Conservation (phyloP, 2,329 filamentous ascomycete species). For the Scortechinia acanthostroma region DNA sequence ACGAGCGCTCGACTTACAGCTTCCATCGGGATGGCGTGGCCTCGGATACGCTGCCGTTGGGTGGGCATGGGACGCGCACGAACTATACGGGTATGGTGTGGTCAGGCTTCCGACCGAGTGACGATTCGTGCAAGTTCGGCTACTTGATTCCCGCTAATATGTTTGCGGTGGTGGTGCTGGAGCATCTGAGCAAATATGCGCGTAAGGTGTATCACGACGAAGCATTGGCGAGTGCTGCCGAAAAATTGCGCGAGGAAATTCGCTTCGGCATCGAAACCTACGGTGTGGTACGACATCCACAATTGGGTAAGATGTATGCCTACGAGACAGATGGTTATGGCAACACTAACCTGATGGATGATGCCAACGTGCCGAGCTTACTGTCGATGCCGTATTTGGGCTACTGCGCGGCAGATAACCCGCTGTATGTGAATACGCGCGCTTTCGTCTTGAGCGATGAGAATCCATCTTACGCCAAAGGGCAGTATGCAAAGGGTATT, state of each 20-base stretch:
- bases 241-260: constrained; percentile 50
- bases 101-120: constrained; percentile 87
- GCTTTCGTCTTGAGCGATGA: constrained; percentile 65
- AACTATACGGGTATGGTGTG: constrained; percentile 77
- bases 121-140: constrained; percentile 88
- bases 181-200: constrained; percentile 48
- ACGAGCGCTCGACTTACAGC: constrained; percentile 55
- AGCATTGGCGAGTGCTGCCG: neutral
- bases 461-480: constrained; percentile 84
- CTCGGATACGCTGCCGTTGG: constrained; percentile 81
- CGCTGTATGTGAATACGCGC: constrained; percentile 80
- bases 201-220: too few species aligned
- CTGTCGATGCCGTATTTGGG: constrained; percentile 74
- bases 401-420: constrained; percentile 58
- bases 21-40: constrained; percentile 76
- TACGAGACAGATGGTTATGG: constrained; percentile 86
- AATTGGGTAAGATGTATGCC: constrained; percentile 74
- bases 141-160: constrained; percentile 95
- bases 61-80: constrained; percentile 80
- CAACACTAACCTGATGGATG: constrained; percentile 77
- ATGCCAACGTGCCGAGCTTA: constrained; percentile 79
- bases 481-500: constrained; percentile 75
- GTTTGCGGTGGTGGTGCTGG: constrained; percentile 87
- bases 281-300: constrained; percentile 70
- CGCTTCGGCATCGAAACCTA: constrained; percentile 76